Evolutionary conservation across 1,284 basidiomycete species (phyloP), one percentile per base, ranked within the genome.

Genomic region (Tylopilus sp.): DNA sequence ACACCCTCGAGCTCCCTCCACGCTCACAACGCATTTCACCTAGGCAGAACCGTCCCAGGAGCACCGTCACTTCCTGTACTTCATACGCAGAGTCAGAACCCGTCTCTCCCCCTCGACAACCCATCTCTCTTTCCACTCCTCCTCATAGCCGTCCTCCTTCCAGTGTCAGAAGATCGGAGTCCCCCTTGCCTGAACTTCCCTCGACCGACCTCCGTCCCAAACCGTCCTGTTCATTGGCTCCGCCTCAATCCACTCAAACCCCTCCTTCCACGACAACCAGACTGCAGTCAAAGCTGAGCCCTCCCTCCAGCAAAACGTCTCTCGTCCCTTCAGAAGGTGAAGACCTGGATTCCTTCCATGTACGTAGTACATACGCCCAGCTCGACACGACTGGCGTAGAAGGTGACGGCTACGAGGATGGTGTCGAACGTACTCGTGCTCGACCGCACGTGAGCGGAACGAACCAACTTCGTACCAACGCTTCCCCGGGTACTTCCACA

Each of bases 361-460:
- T 96, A 10, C 81, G 92, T 31, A 88, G 82, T 47, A 94, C 91
- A 0, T 96, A 97, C 63, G 93, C 92, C 0, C 79, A 89, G 52
- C 76, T 97, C 13, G 91, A 96, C 39, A 70, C 78, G 9, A 79
- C 79, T 41, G 93, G 93, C 18, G 93, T 97, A 26, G 88, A 84
- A 61, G 93, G 93, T 3, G 93, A 97, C 65, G 93, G 93, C 0
- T 92, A 86, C 70, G 87, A 89, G 57, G 92, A 95, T 57, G 93
- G 93, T 31, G 77, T 93, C 13, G 93, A 97, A 71, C 81, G 92
- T 35, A 97, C 92, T n/a, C 79, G 93, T 49, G 92, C 92, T n/a
- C 80, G 88, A 43, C 73, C 86, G 42, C 81, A 82, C 40, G 69
- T 66, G 23, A 84, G 78, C 61, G 72, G 79, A 55, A 73, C 72